Evolutionary conservation across 345 rosid species (phyloP), one percentile per base, ranked within the genome.

Genomic region (Hibiscus mutabilis): DNA sequence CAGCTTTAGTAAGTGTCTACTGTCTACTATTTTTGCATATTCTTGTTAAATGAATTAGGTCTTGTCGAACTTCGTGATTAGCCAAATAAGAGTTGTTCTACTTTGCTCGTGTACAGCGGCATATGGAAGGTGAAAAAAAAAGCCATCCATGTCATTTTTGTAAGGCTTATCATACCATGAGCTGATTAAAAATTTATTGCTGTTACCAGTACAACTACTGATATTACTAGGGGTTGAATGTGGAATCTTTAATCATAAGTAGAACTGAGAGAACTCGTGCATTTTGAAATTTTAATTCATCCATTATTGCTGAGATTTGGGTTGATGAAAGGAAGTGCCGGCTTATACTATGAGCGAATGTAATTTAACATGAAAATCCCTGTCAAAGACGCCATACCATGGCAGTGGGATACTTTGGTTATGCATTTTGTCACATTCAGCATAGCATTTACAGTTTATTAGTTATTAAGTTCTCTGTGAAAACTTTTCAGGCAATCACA

Each of bases 401-500:
- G 16, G 22, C 37, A 7, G 35, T 3, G 37, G 37, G 1, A 14
- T 15, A 24, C 7, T 24, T 66, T 49, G 47, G 9, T 47, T 47
- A 47, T 66, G 56, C 69, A 14, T 66, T 65, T 13, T 44, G 31
- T 66, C 35, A 7, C 14, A 66, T 3, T 22, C 2, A 47, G 37
- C 58, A 47, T 27, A 9, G 58, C 52, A 1, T 25, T 40, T 37
- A 27, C 65, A 24, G 61, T 69, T 73, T 49, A 31, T 19, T 15
- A 5, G 16, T 37, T 21, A 57, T 44, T 6, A 7, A 21, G 1
- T n/a, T 63, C 14, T 55, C 9, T 56, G 21, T 31, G 64, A 33
- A 22, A 57, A 35, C 46, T 57, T 69, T 79, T 79, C 91, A 88
- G 95, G 82, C 76, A 51, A 35, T 82, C 74, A 73, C 80, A 53